Conservation (phyloP, 345 rosid species). For the Brassica incana region DNA sequence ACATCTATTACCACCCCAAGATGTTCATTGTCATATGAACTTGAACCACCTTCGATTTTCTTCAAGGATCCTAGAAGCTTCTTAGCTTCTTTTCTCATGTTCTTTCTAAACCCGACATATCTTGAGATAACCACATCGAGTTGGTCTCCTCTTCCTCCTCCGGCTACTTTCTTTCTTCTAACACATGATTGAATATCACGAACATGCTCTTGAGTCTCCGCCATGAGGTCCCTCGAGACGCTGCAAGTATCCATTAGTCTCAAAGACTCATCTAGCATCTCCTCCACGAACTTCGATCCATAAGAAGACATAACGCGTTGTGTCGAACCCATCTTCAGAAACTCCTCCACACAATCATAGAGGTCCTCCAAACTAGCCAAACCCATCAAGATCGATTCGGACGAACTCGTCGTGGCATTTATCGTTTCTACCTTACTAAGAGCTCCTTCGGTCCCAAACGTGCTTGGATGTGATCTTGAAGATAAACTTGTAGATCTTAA, state of each 20-base stretch:
- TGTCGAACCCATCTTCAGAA: slow-evolving; percentile 57
- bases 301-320: slow-evolving; percentile 48
- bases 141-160: slow-evolving; percentile 27
- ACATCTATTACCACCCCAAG: slow-evolving; percentile 44
- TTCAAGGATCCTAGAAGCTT: slow-evolving; percentile 48
- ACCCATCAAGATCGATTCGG: slow-evolving; percentile 38
- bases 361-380: slow-evolving; percentile 52
- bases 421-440: slow-evolving; percentile 45
- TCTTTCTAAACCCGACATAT: slow-evolving; percentile 50
- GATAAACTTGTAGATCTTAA: slow-evolving; percentile 70
- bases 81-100: slow-evolving; percentile 56
- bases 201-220: slow-evolving; percentile 48
- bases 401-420: slow-evolving; percentile 37
- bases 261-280: slow-evolving; percentile 59
- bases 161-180: slow-evolving; percentile 53
- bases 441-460: slow-evolving; percentile 48
- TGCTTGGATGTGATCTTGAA: slow-evolving; percentile 67
- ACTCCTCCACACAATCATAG: slow-evolving; percentile 45
- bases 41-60: slow-evolving; percentile 46
- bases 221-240: slow-evolving; percentile 51
- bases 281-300: slow-evolving; percentile 43
- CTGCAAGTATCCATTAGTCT: slow-evolving; percentile 60
- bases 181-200: slow-evolving; percentile 58
- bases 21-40: slow-evolving; percentile 30
- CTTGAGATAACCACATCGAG: slow-evolving; percentile 25